phyloP scores from a whole-genome alignment of 768 basidiomycete genomes.

The Pleurotus tuoliensis region DNA sequence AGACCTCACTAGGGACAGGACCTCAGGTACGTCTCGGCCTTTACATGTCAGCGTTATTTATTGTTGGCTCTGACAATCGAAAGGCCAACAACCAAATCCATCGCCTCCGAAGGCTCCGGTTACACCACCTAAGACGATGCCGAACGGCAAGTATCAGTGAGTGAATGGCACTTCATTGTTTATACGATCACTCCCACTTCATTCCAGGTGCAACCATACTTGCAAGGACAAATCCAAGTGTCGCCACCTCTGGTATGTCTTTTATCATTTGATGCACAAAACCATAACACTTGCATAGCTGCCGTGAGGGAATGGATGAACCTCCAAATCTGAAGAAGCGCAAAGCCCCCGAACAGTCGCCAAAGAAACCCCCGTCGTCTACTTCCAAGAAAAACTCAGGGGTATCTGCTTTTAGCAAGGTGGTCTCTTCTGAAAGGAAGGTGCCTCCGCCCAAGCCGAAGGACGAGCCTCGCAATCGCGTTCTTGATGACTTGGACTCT shows the following conservation, averaged over 20 bases:
- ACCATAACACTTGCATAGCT: slow-evolving; percentile 41
- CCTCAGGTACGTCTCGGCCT: neutral
- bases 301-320: slow-evolving; percentile 62
- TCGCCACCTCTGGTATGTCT: slow-evolving; percentile 67
- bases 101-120: neutral
- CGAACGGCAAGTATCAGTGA: slow-evolving; percentile 65
- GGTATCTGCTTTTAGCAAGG: neutral
- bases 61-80: neutral
- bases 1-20: slow-evolving; percentile 30
- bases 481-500: slow-evolving; percentile 36
- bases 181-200: neutral
- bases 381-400: neutral
- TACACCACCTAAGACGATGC: slow-evolving; percentile 32
- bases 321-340: slow-evolving; percentile 31
- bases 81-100: slow-evolving; percentile 5
- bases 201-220: slow-evolving; percentile 65
- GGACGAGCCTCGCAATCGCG: slow-evolving; percentile 21
- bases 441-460: slow-evolving; percentile 15
- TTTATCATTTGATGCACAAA: slow-evolving; percentile 1
- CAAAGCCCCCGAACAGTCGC: slow-evolving; percentile 10
- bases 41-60: too few species aligned
- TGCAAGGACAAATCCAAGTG: slow-evolving; percentile 79
- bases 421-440: neutral
- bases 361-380: neutral
- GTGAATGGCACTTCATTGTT: slow-evolving; percentile 14